Percentiles rank a stretch among this genome's conserved stretches.
phyloP scores from a whole-genome alignment of 108 stramenopile genomes.

The Nannochloropsis salina region DNA sequence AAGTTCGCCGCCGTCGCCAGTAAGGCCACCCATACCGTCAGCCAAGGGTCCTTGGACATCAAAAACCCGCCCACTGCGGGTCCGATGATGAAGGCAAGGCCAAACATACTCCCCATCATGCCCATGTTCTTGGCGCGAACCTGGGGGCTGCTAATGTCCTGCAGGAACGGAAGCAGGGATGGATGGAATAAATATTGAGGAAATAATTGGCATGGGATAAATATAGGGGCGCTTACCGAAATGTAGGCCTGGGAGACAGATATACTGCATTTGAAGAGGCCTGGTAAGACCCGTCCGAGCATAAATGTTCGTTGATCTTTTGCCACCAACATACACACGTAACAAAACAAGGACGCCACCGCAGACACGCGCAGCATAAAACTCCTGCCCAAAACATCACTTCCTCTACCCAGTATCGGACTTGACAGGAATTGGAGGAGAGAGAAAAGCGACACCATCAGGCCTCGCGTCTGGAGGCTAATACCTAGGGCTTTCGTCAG shows the following conservation, averaged over 20 bases:
- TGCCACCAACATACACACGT: background rate
- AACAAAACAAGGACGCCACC: background rate
- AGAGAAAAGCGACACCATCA: background rate
- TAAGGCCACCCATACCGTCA: background rate
- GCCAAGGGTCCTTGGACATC: background rate
- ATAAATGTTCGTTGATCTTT: background rate
- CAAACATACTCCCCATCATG: slow-evolving; percentile 17
- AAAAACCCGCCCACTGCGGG: background rate
- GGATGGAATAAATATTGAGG: background rate
- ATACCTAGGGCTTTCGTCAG: background rate
- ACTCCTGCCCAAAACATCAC: slow-evolving; percentile 15
- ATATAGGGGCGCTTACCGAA: background rate
- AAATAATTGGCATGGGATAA: background rate
- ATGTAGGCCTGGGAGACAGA: slow-evolving; percentile 8
- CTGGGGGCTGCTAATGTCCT: background rate
- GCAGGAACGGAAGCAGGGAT: background rate
- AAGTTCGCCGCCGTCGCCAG: background rate
- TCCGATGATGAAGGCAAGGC: background rate
- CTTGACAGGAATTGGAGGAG: slow-evolving; percentile 1
- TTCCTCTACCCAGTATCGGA: slow-evolving; percentile 15
- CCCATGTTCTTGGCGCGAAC: slow-evolving; percentile 10
- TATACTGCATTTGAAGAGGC: background rate
- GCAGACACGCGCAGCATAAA: background rate
- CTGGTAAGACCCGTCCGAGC: background rate
- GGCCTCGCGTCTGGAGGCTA: background rate